Evolutionary conservation across 352 stramenopile species (phyloP).

Genomic region (Peronospora tabacina): DNA sequence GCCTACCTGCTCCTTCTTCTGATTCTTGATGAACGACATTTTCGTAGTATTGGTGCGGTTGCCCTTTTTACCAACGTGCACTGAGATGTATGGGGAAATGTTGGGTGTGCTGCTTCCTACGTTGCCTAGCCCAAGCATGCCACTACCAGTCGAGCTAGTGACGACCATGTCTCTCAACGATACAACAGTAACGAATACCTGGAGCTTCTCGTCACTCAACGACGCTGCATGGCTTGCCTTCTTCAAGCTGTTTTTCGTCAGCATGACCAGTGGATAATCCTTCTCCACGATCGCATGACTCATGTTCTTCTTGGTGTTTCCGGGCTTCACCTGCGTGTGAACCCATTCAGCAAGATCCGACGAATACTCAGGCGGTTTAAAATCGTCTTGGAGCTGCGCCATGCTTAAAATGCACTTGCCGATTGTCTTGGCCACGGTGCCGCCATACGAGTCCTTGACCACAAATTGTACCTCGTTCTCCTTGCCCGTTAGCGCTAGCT

Average conservation of each 20-base stretch:
- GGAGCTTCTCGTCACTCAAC: slow-evolving; percentile 47
- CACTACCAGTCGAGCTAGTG: slow-evolving; percentile 52
- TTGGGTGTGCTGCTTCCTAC: slow-evolving; percentile 71
- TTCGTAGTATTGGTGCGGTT: slow-evolving; percentile 66
- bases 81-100: slow-evolving; percentile 70
- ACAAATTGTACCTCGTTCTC: slow-evolving; percentile 68
- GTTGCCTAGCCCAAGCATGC: slow-evolving; percentile 63
- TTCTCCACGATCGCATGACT: slow-evolving; percentile 69
- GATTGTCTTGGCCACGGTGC: slow-evolving; percentile 67
- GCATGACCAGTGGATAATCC: slow-evolving; percentile 67
- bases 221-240: slow-evolving; percentile 19
- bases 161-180: slow-evolving; percentile 49
- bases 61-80: slow-evolving; percentile 64
- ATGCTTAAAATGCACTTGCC: slow-evolving; percentile 73
- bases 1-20: slow-evolving; percentile 41
- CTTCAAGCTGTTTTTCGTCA: slow-evolving; percentile 43
- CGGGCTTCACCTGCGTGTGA: slow-evolving; percentile 64
- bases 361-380: slow-evolving; percentile 59
- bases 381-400: slow-evolving; percentile 65
- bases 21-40: slow-evolving; percentile 43
- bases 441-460: slow-evolving; percentile 80
- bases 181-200: slow-evolving; percentile 65
- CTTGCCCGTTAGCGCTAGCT: slow-evolving; percentile 42
- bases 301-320: slow-evolving; percentile 78
- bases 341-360: slow-evolving; percentile 78